Evolutionary conservation across 2,329 filamentous ascomycete species (phyloP), one percentile per base, ranked within the genome.

Genomic region (Scedosporium aurantiacum): DNA sequence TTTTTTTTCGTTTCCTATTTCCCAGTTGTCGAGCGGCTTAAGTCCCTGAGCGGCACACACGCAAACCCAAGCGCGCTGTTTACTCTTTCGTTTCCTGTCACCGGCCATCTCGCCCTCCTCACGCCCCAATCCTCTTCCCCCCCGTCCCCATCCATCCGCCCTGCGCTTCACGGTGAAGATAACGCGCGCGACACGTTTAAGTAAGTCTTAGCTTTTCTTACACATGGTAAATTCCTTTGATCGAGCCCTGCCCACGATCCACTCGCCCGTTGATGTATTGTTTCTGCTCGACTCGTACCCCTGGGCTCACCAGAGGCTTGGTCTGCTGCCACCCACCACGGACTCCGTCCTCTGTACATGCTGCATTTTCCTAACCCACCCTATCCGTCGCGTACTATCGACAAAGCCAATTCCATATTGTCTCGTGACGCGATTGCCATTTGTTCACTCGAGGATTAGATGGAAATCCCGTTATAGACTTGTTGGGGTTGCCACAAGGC

Each of bases 181-280:
- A 60, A 50, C 47, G 37, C 58, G 58, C 58, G 58, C 58, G 58
- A 60, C 58, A 60, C 47, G 47, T 40, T 60, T 60, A 54, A 40
- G 58, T 60, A 47, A 60, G 32, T 21, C 7, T 54, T 60, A 32
- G 18, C 28, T 21, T 25, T 58, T 43, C 25, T 25, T 54, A 18
- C 27, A 25, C 27, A 54, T 55, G 25, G 58, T 41, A 18, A 32
- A 47, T 32, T 54, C 18, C 12, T 55, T 52, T 25, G n/a, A 21
- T 52, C 21, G 47, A 52, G 47, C 21, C 47, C 23, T 25, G 47
- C 21, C 47, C 47, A 27, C 47, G 47, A 52, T 52, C n/a, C 4
- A 21, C 47, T 4, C 25, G 47, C 21, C 43, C 14, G 43, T 60
- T 28, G 45, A 37, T 41, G 28, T 12, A 32, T 50, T 21, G 25